Conservation (phyloP, 129 eudicot species). For the Arctium minus region DNA sequence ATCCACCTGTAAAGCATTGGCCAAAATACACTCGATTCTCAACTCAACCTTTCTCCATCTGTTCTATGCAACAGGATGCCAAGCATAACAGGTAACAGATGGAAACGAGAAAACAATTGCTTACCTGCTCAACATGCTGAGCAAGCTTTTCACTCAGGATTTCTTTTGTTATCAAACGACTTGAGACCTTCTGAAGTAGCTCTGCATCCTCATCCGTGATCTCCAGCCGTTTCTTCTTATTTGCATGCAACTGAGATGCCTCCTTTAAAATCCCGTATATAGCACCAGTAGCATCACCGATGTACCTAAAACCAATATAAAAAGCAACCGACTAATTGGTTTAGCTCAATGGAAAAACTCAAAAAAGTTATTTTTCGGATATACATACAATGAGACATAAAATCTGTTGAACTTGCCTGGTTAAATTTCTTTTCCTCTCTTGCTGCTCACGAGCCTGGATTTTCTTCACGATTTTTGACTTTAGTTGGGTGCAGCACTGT, state of each 20-base stretch:
- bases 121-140: conserved; percentile 91
- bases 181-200: conserved; percentile 55
- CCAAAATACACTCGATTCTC: not conserved
- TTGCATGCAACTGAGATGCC: conserved; percentile 48
- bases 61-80: not conserved
- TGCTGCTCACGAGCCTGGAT: conserved; percentile 99
- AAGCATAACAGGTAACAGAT: not conserved
- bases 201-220: conserved; percentile 61
- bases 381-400: not conserved
- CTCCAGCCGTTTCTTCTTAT: conserved; percentile 59
- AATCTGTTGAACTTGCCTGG: conserved; percentile 47
- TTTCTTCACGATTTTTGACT: conserved; percentile 86
- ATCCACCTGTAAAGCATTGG: conserved; percentile 67
- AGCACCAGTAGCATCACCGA: conserved; percentile 75
- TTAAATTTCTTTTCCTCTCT: conserved; percentile 89
- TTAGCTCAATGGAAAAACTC: not conserved
- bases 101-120: not conserved
- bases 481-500: conserved; percentile 88
- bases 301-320: conserved; percentile 47
- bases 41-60: not conserved
- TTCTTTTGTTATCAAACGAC: conserved; percentile 54
- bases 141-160: conserved; percentile 74
- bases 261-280: conserved; percentile 66
- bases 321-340: not conserved
- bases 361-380: not conserved